phyloP scores from a whole-genome alignment of 1,139 yeast genomes.

The Candida smagusa region DNA sequence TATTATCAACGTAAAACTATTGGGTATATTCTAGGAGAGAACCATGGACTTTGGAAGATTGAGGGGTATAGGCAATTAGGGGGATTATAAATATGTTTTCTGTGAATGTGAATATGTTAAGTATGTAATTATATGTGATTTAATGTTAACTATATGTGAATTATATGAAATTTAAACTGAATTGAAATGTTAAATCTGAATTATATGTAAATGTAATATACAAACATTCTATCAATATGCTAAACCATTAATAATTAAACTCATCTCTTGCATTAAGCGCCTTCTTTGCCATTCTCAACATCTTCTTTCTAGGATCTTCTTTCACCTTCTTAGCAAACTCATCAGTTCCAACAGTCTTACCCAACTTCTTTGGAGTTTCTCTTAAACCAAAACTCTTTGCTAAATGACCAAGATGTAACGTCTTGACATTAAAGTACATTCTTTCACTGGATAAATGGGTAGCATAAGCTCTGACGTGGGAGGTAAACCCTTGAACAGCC shows the following conservation, averaged over 20 bases:
- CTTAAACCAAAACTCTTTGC: conserved; percentile 94
- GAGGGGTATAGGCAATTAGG: conserved; percentile 11
- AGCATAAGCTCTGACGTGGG: conserved; percentile 94
- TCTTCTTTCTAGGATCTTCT: conserved; percentile 63
- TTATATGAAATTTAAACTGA: too few relatives aligned
- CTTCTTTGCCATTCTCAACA: conserved; percentile 75
- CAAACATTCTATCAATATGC: too few relatives aligned
- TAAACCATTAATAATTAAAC: conserved; percentile 71
- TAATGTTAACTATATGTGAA: too few relatives aligned
- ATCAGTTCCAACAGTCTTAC: conserved; percentile 32
- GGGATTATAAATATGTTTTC: too few relatives aligned
- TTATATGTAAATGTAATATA: too few relatives aligned
- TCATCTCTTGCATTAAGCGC: conserved; percentile 68
- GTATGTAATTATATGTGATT: too few relatives aligned
- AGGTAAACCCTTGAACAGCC: conserved; percentile 77
- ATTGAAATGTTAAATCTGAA: too few relatives aligned
- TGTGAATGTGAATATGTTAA: too few relatives aligned
- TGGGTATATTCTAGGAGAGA: conserved; percentile 67
- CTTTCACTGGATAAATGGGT: conserved; percentile 86
- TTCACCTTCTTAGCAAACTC: conserved; percentile 29
- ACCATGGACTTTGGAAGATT: conserved; percentile 71
- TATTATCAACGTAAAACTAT: conserved; percentile 39
- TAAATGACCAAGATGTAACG: conserved; percentile 87
- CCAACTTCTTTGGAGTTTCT: conserved; percentile 84
- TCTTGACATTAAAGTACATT: conserved; percentile 71